These are phyloP conservation scores for Saitozyma podzolica DNA, from an alignment of 768 basidiomycete genomes.

Conservation along the genomic window DNA sequence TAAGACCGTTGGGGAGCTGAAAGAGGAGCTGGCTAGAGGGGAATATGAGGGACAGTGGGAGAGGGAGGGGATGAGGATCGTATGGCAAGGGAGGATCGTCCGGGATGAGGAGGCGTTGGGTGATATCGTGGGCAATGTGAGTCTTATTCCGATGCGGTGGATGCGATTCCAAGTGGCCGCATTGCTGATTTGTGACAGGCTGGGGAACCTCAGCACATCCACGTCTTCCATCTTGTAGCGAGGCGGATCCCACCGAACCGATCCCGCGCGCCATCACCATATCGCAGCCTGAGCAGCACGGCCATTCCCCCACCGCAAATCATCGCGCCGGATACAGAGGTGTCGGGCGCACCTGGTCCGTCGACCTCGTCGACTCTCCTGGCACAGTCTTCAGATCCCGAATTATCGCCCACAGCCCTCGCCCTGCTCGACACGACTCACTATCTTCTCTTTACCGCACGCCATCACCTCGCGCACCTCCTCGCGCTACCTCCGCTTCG, in stretches of 20 bases:
- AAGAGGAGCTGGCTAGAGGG: constrained; percentile 30
- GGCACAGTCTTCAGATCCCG: neutral
- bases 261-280: too few species aligned
- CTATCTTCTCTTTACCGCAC: constrained; percentile 40
- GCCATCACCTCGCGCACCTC: constrained; percentile 35
- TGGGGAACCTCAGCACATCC: constrained; percentile 17
- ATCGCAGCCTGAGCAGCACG: too few species aligned
- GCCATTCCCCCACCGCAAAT: too few species aligned
- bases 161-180: neutral
- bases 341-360: neutral
- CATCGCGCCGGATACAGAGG: too few species aligned
- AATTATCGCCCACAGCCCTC: neutral
- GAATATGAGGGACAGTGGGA: constrained; percentile 23
- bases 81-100: constrained; percentile 42
- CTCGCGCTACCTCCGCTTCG: constrained; percentile 17
- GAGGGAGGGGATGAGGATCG: constrained; percentile 43
- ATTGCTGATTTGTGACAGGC: constrained; percentile 7
- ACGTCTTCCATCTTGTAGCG: constrained; percentile 40
- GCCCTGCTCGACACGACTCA: constrained; percentile 36
- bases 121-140: constrained; percentile 34
- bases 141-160: neutral
- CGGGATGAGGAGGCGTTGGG: constrained; percentile 38
- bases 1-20: constrained; percentile 22
- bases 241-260: constrained; percentile 10
- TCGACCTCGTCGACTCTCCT: constrained; percentile 3